Base-by-base conservation (phyloP, 257 asterid species). In the Plectranthus barbatus region DNA sequence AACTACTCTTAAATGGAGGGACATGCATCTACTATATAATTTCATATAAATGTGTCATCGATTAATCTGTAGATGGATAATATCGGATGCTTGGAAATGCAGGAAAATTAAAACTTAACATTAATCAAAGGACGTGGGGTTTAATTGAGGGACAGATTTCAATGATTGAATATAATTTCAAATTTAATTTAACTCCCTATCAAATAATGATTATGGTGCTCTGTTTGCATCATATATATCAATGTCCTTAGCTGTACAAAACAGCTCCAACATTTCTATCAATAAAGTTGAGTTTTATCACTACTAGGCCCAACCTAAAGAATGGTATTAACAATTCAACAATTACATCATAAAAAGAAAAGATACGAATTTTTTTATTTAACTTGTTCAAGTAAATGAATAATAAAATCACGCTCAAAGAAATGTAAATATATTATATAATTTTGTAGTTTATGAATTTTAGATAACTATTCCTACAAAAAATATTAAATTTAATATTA, bases 71-170 rank as follows among this genome's bases (percentile, higher is more conserved):
- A 31, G 36, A 37, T 37, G 13, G 12, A 29, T 26, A 26, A 29
- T 52, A 26, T 26, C n/a, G 59, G 56, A 24, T 69, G 81, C 81
- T 77, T 73, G 50, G 36, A 65, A 66, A 60, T 59, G 69, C 60
- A 51, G 77, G 61, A 51, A 58, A 65, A n/a, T n/a, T n/a, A n/a
- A n/a, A 4, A 41, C 17, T 4, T 41, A n/a, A 12, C 8, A n/a
- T 41, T 41, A 41, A 41, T 41, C 47, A 41, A 41, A 41, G 18
- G 47, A 13, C 47, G 47, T 53, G 31, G 57, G 34, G 12, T 6
- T 36, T 17, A 36, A 52, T 26, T 52, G 57, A 19, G 40, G 9
- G n/a, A 18, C 24, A 29, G 49, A 57, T 47, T 61, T 69, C 8
- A 42, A 48, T 73, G 71, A 41, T 77, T 74, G 74, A 69, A 56